A percentile compares a stretch with the other conserved stretches of the same genome.
phyloP scores from a whole-genome alignment of 2,329 filamentous ascomycete species.

The Phoma sp. region DNA sequence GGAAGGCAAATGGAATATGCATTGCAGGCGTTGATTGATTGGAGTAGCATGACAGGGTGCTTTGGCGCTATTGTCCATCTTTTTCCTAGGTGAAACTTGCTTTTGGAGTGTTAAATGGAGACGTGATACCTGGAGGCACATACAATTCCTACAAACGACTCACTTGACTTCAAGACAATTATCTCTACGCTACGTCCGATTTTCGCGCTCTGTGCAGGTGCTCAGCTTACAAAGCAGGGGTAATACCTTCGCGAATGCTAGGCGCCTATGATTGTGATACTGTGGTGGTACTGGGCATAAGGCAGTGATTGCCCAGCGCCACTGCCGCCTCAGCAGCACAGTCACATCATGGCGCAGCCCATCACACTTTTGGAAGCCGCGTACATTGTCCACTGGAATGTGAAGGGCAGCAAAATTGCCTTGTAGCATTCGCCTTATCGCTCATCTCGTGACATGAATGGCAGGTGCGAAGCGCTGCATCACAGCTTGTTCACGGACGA shows the following conservation, averaged over 20 bases:
- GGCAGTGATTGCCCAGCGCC: constrained; percentile 11
- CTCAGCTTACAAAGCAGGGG: too few species aligned
- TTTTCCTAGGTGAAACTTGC: not conserved
- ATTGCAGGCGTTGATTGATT: constrained; percentile 17
- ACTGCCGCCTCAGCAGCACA: constrained; percentile 11
- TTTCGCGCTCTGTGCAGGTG: too few species aligned
- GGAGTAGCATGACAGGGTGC: not conserved
- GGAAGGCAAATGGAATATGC: constrained; percentile 3
- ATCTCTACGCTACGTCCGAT: too few species aligned
- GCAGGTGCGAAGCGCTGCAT: not conserved
- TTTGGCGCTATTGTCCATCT: not conserved
- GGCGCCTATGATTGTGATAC: not conserved
- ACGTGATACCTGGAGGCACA: constrained; percentile 14
- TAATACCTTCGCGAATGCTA: too few species aligned
- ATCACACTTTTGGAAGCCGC: not conserved
- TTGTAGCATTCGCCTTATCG: constrained; percentile 1
- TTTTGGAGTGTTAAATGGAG: constrained; percentile 15
- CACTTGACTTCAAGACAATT: too few species aligned
- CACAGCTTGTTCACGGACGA: not conserved
- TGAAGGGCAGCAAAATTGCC: not conserved
- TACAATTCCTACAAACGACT: constrained; percentile 6
- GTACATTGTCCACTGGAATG: not conserved
- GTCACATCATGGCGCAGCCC: not conserved
- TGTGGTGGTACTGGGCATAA: constrained; percentile 6
- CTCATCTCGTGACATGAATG: not conserved